Evolutionary conservation across 768 basidiomycete genomes (phyloP), one percentile per base, ranked within the genome.

Genomic region (Podaxis carcinomalis): DNA sequence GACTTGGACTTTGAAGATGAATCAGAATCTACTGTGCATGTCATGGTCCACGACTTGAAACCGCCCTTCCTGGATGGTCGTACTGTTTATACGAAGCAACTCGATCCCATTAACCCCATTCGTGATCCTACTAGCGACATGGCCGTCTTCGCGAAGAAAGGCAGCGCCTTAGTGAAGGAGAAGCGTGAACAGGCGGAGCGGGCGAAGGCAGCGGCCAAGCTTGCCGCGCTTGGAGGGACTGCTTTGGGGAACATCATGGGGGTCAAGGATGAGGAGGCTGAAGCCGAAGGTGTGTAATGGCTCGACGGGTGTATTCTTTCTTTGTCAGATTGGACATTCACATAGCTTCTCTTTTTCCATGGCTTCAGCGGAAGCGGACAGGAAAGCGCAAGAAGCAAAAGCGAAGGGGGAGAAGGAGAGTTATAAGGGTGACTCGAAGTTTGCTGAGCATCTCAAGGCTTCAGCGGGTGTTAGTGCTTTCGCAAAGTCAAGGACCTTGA

Each of bases 11-110:
- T 98, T 67, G 93, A 96, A 68, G 96, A 98, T 69, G 97, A 98
- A 68, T 88, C 91, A 0, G 94, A 96, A 69, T 95, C 95, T 2
- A 92, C 94, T 0, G 96, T 98, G 1, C 97, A 98, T 69, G 93
- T 99, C 57, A 92, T 99, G 79, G 91, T 97, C 5, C 97, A 98
- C 67, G 90, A 97, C 72, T 83, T 98, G 57, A 98, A 96, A 68
- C 97, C 97, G 0, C 97, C 97, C 0, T 99, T 98, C 81, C 81
- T 99, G 63, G 97, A 99, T 69, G 97, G 97, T 0, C 90, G 93
- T 23, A 93, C 92, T 0, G 92, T 98, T 0, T 99, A 90, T 73
- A 99, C 97, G 2, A 95, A 90, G 71, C 97, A 98, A 69, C 81
- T 98, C 7, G 97, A 98, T 51, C 95, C 96, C 0, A 93, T 98